Evolutionary conservation across 2,329 filamentous ascomycete species (phyloP), one percentile per base, ranked within the genome.

Genomic region (Aspergillus quadrilineatus): DNA sequence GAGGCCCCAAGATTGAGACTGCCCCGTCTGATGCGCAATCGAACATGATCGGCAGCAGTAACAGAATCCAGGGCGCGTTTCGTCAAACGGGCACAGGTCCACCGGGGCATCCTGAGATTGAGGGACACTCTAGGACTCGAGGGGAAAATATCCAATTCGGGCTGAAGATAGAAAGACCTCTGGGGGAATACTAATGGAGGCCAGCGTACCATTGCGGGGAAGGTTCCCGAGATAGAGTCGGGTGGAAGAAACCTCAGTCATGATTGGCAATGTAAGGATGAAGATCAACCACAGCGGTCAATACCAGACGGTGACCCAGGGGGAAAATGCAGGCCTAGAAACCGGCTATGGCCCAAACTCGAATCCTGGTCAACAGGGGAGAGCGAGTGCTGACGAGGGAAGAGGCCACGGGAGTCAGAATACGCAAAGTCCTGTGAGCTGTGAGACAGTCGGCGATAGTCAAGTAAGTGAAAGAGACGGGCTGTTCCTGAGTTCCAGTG

Each of bases 171-270:
- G 57, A 60, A 42, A 57, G 60, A 60, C 62, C 60, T 65, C 57
- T 64, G 54, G 55, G 51, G 61, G 58, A 65, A 60, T 62, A 65
- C 65, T 68, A 65, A 67, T 65, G 65, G 66, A 68, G 64, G 67
- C 66, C 68, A 71, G 72, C 88, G 80, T 86, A 96, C 92, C 92
- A 82, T 90, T 91, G 78, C 92, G 90, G 77, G 94, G 93, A 76
- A 99, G 88, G 80, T 97, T 97, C 78, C 93, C 93, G 80, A 97
- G 82, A 81, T 97, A 99, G 67, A 97, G 89, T 80, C 94, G 87
- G 73, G 93, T 97, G 66, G 89, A 89, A 63, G 92, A 96, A 66
- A 97, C 93, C 80, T 96, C 91, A 70, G 86, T 88, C 85, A 91
- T 92, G 67, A 65, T 61, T 69, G 64, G 55, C 59, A 17, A 34